These are phyloP conservation scores for Allium sativum DNA, from an alignment of 106 monocot genomes.

Conservation along the genomic window DNA sequence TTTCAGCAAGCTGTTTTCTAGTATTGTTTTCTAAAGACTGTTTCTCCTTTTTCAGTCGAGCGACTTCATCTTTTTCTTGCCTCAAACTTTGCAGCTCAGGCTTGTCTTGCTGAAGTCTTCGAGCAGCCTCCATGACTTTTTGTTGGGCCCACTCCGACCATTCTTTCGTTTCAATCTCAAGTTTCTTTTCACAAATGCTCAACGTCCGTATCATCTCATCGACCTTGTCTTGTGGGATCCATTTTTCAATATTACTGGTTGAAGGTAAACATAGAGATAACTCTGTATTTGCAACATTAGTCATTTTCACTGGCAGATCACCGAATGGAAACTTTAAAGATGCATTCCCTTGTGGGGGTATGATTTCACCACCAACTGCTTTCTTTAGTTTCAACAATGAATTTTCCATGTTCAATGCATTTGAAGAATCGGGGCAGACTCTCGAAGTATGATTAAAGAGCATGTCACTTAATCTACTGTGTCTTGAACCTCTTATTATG, in stretches of 20 bases:
- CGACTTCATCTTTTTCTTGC: conserved; percentile 67
- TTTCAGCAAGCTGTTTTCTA: conserved; percentile 62
- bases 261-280: conserved; percentile 56
- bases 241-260: conserved; percentile 11
- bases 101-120: conserved; percentile 61
- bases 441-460: conserved; percentile 42
- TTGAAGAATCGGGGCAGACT: conserved; percentile 21
- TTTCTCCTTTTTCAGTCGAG: conserved; percentile 65
- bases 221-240: conserved; percentile 44
- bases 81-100: conserved; percentile 58
- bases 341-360: no score
- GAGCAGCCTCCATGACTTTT: conserved; percentile 76
- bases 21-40: conserved; percentile 63
- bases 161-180: conserved; percentile 58
- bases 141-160: conserved; percentile 87
- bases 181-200: conserved; percentile 31
- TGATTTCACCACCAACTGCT: conserved; percentile 1
- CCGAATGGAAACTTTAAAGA: no score
- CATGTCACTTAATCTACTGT: conserved; percentile 22
- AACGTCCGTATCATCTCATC: conserved; percentile 55
- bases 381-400: conserved; percentile 30
- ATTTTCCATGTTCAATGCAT: conserved; percentile 27
- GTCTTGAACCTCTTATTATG: conserved; percentile 36
- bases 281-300: conserved; percentile 47
- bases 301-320: no score